phyloP scores from a whole-genome alignment of 2,329 filamentous ascomycete species.

The Rutstroemia sp. region DNA sequence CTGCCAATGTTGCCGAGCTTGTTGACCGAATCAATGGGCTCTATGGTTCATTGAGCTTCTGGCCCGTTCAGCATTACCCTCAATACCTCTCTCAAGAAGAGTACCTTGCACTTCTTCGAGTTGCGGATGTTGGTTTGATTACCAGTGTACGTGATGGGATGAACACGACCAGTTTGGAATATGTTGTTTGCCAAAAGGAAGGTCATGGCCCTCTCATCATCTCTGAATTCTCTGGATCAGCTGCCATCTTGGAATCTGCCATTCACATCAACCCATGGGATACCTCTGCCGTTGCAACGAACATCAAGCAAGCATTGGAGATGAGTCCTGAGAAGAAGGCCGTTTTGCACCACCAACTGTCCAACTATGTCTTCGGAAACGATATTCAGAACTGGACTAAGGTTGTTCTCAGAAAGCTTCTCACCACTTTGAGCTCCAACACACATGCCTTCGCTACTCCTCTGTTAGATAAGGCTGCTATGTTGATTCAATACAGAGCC shows the following conservation, averaged over 20 bases:
- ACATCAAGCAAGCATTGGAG: slow-evolving; percentile 73
- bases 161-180: slow-evolving; percentile 96
- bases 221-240: slow-evolving; percentile 93
- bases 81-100: slow-evolving; percentile 86
- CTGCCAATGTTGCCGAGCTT: slow-evolving; percentile 82
- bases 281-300: slow-evolving; percentile 70
- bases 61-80: slow-evolving; percentile 89
- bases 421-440: slow-evolving; percentile 72
- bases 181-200: slow-evolving; percentile 85
- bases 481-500: slow-evolving; percentile 67
- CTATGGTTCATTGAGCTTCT: slow-evolving; percentile 81
- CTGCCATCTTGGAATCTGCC: slow-evolving; percentile 74
- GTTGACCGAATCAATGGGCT: slow-evolving; percentile 87
- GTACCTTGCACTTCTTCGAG: slow-evolving; percentile 88
- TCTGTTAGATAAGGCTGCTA: slow-evolving; percentile 63
- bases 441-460: slow-evolving; percentile 73
- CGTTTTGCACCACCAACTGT: slow-evolving; percentile 66
- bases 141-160: slow-evolving; percentile 95
- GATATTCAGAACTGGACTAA: slow-evolving; percentile 83
- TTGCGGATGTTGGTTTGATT: slow-evolving; percentile 86
- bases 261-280: slow-evolving; percentile 98
- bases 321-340: slow-evolving; percentile 62
- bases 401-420: slow-evolving; percentile 69
- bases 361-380: slow-evolving; percentile 76
- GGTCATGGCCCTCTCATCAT: slow-evolving; percentile 83